Evolutionary conservation across 768 basidiomycete species (phyloP), one percentile per base, ranked within the genome.

Genomic region (Amanita inopinata): DNA sequence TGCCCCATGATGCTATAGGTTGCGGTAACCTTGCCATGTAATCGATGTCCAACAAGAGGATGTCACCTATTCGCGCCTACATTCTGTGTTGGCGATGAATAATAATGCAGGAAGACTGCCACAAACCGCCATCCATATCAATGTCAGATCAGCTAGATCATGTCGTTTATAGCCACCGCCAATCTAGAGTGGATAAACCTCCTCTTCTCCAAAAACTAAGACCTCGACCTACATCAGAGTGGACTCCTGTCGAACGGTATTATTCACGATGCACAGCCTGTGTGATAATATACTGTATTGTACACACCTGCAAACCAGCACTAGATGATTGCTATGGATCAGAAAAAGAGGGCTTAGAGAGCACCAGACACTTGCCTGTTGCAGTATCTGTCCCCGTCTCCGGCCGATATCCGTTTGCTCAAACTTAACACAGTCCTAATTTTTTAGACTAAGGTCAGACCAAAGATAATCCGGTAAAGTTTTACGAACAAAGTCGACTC

Each of bases 401-500:
- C 60, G 62, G 5, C 78, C 80, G 17, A 49, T 61, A 10, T 65
- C 61, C 0, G 73, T 74, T 51, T 83, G 80, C 28, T 73, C 64
- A 46, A 82, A 83, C 53, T 76, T 82, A 38, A 73, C 72, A 51
- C 74, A 75, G 35, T 71, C 61, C 81, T 83, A 40, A 17, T 3
- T 31, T 33, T 20, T 19, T 24, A 25, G 30, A 23, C 1, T 23
- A 38, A 34, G 43, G 24, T 19, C 25, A 19, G 24, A 10, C 40
- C 38, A n/a, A 14, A 22, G 27, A 31, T 18, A 36, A 5, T 20
- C 5, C 17, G n/a, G n/a, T n/a, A n/a, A n/a, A n/a, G n/a, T 50
- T 79, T 49, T 57, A 83, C 83, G 53, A 85, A n/a, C n/a, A n/a
- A n/a, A 86, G 53, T 85, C 83, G 10, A 60, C 65, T 38, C 83